A percentile compares a stretch with the other conserved stretches of the same genome.
phyloP scores from a whole-genome alignment of 306 rosid genomes.

The Sindora glabra region DNA sequence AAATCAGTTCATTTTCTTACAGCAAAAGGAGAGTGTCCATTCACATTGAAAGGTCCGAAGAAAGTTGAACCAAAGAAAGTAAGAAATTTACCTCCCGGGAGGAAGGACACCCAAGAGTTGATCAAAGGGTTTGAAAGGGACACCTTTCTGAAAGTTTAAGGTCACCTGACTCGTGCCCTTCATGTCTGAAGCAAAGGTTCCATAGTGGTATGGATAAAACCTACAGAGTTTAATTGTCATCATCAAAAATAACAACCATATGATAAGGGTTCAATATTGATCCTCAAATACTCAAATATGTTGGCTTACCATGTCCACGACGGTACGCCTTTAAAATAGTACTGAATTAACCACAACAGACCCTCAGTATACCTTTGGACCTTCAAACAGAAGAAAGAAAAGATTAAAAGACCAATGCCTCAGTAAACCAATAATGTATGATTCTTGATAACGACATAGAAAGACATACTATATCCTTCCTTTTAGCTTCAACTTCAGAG shows the following conservation, averaged over 20 bases:
- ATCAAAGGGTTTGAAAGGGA: constrained; percentile 48
- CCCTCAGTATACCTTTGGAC: constrained; percentile 53
- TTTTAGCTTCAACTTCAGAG: constrained; percentile 17
- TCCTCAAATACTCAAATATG: not conserved
- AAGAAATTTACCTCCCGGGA: constrained; percentile 26
- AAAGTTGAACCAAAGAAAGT: too few relatives aligned
- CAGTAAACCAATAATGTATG: not conserved
- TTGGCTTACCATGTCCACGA: constrained; percentile 59
- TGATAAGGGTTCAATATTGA: not conserved
- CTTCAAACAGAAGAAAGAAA: constrained; percentile 13
- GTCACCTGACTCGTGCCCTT: constrained; percentile 41
- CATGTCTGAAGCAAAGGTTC: constrained; percentile 52
- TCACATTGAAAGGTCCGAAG: too few relatives aligned
- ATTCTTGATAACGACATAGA: not conserved
- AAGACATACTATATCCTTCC: constrained; percentile 37
- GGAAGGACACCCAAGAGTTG: constrained; percentile 51
- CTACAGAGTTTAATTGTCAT: constrained; percentile 8
- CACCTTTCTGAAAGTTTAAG: constrained; percentile 27
- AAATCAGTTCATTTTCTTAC: not conserved
- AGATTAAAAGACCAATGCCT: too few relatives aligned
- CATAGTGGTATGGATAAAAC: constrained; percentile 47
- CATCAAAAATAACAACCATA: too few relatives aligned
- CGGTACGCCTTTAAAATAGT: constrained; percentile 45
- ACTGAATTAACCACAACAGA: constrained; percentile 40
- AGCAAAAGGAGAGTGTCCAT: too few relatives aligned